Conservation (phyloP, 2,329 filamentous ascomycete species). For the Penicillium sp. region DNA sequence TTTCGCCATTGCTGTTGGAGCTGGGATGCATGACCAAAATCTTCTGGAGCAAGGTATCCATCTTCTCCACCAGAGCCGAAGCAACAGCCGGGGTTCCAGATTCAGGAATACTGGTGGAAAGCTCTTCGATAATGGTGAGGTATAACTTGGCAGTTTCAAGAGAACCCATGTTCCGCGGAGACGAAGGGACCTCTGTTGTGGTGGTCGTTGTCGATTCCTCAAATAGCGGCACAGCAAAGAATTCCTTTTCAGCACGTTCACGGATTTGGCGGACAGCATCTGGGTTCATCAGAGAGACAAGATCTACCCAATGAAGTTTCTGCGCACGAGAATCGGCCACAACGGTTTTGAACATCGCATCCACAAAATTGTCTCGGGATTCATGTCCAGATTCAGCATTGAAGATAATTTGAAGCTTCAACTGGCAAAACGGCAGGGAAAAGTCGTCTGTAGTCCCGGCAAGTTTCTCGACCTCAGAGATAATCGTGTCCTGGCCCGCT, state of each 20-base stretch:
- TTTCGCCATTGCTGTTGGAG: constrained; percentile 23
- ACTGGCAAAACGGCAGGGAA: constrained; percentile 48
- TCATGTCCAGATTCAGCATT: constrained; percentile 32
- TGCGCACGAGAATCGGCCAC: constrained; percentile 40
- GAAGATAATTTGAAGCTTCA: constrained; percentile 48
- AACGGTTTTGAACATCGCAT: constrained; percentile 46
- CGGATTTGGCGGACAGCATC: constrained; percentile 46
- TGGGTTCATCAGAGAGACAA: constrained; percentile 43
- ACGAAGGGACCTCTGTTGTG: constrained; percentile 11
- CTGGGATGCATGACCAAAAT: constrained; percentile 36
- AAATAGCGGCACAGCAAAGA: constrained; percentile 42
- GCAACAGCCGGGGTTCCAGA: constrained; percentile 36
- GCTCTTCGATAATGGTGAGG: constrained; percentile 44
- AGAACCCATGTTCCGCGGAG: constrained; percentile 19
- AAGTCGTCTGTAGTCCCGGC: constrained; percentile 45
- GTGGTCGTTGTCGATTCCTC: constrained; percentile 33
- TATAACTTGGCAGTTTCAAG: constrained; percentile 42
- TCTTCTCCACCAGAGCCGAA: constrained; percentile 44
- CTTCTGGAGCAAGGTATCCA: constrained; percentile 44
- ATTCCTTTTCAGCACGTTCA: constrained; percentile 45
- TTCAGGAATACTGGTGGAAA: constrained; percentile 43
- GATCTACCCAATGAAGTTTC: constrained; percentile 43
- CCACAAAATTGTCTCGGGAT: constrained; percentile 38
- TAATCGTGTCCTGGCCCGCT: constrained; percentile 18
- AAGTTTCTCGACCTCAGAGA: constrained; percentile 40